These are phyloP conservation scores for Endoconidiophora laricicola DNA, from an alignment of 2,329 filamentous ascomycete genomes.

Conservation along the genomic window DNA sequence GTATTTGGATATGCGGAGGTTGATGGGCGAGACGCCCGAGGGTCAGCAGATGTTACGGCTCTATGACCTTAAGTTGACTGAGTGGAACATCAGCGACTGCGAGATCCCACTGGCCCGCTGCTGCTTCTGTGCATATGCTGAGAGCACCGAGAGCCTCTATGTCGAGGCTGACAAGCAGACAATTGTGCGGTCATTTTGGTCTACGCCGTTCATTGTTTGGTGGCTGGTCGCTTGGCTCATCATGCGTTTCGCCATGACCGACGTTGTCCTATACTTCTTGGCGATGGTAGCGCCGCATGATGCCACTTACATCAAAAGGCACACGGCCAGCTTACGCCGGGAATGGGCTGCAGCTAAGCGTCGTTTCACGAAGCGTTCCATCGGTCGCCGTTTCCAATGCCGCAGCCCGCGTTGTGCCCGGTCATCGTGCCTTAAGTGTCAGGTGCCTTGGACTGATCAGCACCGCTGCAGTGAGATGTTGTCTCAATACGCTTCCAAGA, in stretches of 20 bases:
- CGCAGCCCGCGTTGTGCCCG: conserved; percentile 50
- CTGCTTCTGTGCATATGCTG: conserved; percentile 82
- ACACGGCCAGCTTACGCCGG: conserved; percentile 16
- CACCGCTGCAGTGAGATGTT: conserved; percentile 55
- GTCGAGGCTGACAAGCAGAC: too few species aligned
- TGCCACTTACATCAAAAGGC: too few species aligned
- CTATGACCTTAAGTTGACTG: conserved; percentile 31
- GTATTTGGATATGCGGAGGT: too few species aligned
- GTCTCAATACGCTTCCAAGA: too few species aligned
- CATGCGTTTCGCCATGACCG: conserved; percentile 23
- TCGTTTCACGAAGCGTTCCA: conserved; percentile 52
- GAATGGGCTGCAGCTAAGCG: conserved; percentile 44
- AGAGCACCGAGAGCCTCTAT: conserved; percentile 22
- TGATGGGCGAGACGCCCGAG: too few species aligned
- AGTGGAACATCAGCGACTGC: conserved; percentile 57
- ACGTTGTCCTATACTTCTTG: not conserved
- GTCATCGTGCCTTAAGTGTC: conserved; percentile 65
- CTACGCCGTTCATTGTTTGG: too few species aligned
- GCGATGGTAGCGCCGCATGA: too few species aligned
- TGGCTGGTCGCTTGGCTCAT: too few species aligned
- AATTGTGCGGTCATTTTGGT: too few species aligned
- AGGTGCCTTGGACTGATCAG: conserved; percentile 70
- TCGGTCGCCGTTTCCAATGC: conserved; percentile 65
- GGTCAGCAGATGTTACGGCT: too few species aligned
- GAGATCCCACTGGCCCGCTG: conserved; percentile 64